Conservation (phyloP, 768 basidiomycete species). For the Auricularia auricula-judae region DNA sequence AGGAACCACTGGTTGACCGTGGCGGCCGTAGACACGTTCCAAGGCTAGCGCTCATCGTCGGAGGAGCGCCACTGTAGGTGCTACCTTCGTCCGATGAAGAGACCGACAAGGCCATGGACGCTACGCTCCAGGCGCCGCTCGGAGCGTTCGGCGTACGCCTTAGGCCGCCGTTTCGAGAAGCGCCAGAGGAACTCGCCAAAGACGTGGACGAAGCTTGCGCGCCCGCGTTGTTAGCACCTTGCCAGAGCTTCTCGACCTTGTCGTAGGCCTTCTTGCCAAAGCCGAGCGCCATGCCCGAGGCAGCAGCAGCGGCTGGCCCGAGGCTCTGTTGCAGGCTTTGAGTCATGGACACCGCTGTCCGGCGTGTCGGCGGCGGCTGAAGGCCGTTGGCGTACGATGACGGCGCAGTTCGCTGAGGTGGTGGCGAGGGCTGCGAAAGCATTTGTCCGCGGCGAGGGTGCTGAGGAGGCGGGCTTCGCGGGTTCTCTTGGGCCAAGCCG, state of each 20-base stretch:
- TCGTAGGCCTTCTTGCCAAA: slow-evolving; percentile 59
- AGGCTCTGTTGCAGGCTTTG: slow-evolving; percentile 29
- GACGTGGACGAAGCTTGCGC: slow-evolving; percentile 18
- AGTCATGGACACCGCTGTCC: slow-evolving; percentile 66
- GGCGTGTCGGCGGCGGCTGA: slow-evolving; percentile 20
- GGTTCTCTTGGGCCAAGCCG: background rate
- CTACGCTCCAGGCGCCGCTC: slow-evolving; percentile 47
- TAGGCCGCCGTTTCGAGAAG: slow-evolving; percentile 18
- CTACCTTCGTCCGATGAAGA: slow-evolving; percentile 12
- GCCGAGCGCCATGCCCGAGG: slow-evolving; percentile 52
- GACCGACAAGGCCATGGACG: slow-evolving; percentile 23
- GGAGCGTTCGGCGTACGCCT: slow-evolving; percentile 49
- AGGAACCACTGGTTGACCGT: slow-evolving; percentile 24
- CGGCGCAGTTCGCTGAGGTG: background rate
- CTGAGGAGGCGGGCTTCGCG: background rate
- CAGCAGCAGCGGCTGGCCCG: slow-evolving; percentile 33
- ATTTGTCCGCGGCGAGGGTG: background rate
- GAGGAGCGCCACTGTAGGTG: slow-evolving; percentile 20
- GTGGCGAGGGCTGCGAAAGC: background rate
- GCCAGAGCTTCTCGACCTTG: slow-evolving; percentile 60
- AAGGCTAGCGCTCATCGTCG: slow-evolving; percentile 34
- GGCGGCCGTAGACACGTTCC: slow-evolving; percentile 51
- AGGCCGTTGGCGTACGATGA: background rate
- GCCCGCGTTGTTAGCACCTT: slow-evolving; percentile 17
- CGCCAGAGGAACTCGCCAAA: slow-evolving; percentile 31